Evolutionary conservation across 495 filamentous ascomycete species (phyloP).

Genomic region (Aspergillus kassunensis): DNA sequence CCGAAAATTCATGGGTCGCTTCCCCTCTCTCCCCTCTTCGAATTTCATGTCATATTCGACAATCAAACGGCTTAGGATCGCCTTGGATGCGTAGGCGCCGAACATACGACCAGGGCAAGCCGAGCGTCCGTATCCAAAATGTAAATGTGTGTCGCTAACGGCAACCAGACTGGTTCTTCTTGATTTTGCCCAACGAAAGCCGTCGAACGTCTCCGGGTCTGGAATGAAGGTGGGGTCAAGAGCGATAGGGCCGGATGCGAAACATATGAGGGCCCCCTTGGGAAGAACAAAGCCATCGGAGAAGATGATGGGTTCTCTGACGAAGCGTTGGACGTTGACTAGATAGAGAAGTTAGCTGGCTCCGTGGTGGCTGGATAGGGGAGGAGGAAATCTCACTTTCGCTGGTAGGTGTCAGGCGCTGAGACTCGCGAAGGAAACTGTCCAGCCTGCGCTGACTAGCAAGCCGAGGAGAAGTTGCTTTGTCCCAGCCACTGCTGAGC

Average conservation of each 20-base stretch:
- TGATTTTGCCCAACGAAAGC: conserved; percentile 30
- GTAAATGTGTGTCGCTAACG: conserved; percentile 23
- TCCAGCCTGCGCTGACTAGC: conserved; percentile 23
- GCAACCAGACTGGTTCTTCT: conserved; percentile 20
- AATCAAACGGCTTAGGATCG: conserved; percentile 50
- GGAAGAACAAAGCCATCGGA: conserved; percentile 29
- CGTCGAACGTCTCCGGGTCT: conserved; percentile 27
- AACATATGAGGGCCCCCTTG: conserved; percentile 30
- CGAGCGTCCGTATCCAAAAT: conserved; percentile 33
- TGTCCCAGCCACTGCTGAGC: conserved; percentile 22
- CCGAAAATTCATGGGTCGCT: conserved; percentile 24
- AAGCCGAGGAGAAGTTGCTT: conserved; percentile 20
- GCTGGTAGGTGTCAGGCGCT: conserved; percentile 30
- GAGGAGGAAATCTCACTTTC: conserved; percentile 24
- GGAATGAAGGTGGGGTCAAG: conserved; percentile 23
- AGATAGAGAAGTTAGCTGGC: not conserved
- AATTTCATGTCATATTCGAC: conserved; percentile 51
- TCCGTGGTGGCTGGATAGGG: not conserved
- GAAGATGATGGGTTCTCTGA: conserved; percentile 23
- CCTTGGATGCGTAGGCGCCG: conserved; percentile 50
- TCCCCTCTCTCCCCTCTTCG: conserved; percentile 9
- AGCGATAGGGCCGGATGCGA: conserved; percentile 31
- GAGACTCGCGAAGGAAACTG: conserved; percentile 37
- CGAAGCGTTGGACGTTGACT: conserved; percentile 19
- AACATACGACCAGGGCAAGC: conserved; percentile 58